These are phyloP conservation scores for Cystodermella granulosa DNA, from an alignment of 1,284 basidiomycete species.

Conservation along the genomic window DNA sequence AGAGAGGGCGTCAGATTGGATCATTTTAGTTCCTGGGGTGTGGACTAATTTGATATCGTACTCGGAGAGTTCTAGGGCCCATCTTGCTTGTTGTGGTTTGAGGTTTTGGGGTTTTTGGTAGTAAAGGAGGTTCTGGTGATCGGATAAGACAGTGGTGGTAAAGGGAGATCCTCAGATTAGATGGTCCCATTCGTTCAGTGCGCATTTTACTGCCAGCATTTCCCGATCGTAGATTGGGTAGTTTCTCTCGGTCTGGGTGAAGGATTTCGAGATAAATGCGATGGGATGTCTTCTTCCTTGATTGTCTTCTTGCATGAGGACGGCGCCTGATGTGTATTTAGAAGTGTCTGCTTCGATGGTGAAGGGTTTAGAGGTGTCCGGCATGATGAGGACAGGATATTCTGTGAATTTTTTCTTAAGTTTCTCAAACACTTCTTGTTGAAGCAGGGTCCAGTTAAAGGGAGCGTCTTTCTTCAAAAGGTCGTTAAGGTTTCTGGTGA, in stretches of 20 bases:
- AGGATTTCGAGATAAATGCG: conserved; percentile 25
- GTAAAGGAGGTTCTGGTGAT: conserved; percentile 46
- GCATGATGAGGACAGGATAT: conserved; percentile 16
- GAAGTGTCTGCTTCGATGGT: conserved; percentile 26
- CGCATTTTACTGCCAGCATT: conserved; percentile 40
- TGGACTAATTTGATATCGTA: conserved; percentile 39
- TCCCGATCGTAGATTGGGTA: conserved; percentile 50
- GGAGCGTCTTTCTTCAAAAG: conserved; percentile 14
- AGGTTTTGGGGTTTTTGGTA: conserved; percentile 36
- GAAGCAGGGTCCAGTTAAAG: conserved; percentile 15
- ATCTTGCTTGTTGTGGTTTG: conserved; percentile 40
- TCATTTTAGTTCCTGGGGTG: conserved; percentile 34
- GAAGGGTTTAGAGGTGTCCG: conserved; percentile 17
- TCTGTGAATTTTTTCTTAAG: conserved; percentile 16
- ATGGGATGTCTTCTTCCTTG: conserved; percentile 27
- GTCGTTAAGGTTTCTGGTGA: conserved; percentile 20
- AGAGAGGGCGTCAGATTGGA: conserved; percentile 41
- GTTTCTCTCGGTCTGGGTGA: conserved; percentile 35
- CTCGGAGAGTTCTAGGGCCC: conserved; percentile 33
- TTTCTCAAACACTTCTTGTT: conserved; percentile 16
- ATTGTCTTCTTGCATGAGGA: conserved; percentile 23
- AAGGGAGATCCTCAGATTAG: conserved; percentile 31
- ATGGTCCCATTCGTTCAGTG: conserved; percentile 39
- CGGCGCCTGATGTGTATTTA: conserved; percentile 23
- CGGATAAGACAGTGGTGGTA: conserved; percentile 30